A percentile compares a stretch with the other conserved stretches of the same genome.
These are phyloP conservation scores for Yamadazyma nakazawae DNA, from an alignment of 805 yeast genomes.

Conservation along the genomic window DNA sequence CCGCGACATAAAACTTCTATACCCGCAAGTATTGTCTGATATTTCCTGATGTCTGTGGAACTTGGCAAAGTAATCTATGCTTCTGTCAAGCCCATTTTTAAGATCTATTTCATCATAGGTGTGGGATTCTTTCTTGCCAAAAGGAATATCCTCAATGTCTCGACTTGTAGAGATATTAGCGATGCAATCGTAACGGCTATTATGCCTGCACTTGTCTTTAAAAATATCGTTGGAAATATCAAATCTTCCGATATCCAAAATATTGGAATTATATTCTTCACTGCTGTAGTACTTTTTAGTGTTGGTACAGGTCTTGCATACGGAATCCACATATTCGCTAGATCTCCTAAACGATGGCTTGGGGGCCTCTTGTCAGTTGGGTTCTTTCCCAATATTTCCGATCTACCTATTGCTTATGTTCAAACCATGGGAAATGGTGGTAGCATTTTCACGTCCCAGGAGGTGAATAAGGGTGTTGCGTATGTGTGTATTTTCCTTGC, in stretches of 20 bases:
- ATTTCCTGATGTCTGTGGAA: conserved; percentile 15
- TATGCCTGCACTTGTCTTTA: conserved; percentile 73
- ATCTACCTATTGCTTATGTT: conserved; percentile 79
- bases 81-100: conserved; percentile 82
- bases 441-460: conserved; percentile 48
- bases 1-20: background rate
- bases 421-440: conserved; percentile 68
- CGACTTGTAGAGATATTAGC: conserved; percentile 67
- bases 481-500: conserved; percentile 76
- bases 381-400: conserved; percentile 74
- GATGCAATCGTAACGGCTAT: conserved; percentile 64
- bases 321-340: conserved; percentile 43
- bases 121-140: conserved; percentile 65
- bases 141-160: conserved; percentile 59
- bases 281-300: conserved; percentile 48
- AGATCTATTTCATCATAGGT: conserved; percentile 68
- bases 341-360: conserved; percentile 68
- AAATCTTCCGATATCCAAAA: conserved; percentile 65
- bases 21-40: background rate
- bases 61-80: conserved; percentile 71
- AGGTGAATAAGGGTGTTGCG: conserved; percentile 77
- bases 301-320: conserved; percentile 50
- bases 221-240: conserved; percentile 65
- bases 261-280: conserved; percentile 58
- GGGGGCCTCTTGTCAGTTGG: conserved; percentile 77